Percentiles rank a stretch among this genome's conserved stretches.
Conservation (phyloP, 129 eudicot genomes). For the Daucus carota region DH1_v3.0 NC_030388.2:30688001-30688500, state of each 20-base stretch:
- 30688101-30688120: too few relatives aligned
- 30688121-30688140: background rate
- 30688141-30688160: background rate
- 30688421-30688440: background rate
- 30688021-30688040: too few relatives aligned
- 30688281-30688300: background rate
- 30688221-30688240: background rate
- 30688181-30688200: background rate
- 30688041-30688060: too few relatives aligned
- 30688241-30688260: background rate
- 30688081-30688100: too few relatives aligned
- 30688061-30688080: too few relatives aligned
- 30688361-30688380: constrained; percentile 15
- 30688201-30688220: constrained; percentile 5
- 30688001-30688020: too few relatives aligned
- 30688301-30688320: constrained; percentile 4
- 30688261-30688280: background rate
- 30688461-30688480: too few relatives aligned
- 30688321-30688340: constrained; percentile 28
- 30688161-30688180: background rate
- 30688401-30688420: background rate
- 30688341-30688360: constrained; percentile 22
- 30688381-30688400: constrained; percentile 11
- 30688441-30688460: background rate
- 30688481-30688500: too few relatives aligned